Evolutionary conservation across 495 filamentous ascomycete species (phyloP).

Genomic region (Cladorrhinum samala): DNA sequence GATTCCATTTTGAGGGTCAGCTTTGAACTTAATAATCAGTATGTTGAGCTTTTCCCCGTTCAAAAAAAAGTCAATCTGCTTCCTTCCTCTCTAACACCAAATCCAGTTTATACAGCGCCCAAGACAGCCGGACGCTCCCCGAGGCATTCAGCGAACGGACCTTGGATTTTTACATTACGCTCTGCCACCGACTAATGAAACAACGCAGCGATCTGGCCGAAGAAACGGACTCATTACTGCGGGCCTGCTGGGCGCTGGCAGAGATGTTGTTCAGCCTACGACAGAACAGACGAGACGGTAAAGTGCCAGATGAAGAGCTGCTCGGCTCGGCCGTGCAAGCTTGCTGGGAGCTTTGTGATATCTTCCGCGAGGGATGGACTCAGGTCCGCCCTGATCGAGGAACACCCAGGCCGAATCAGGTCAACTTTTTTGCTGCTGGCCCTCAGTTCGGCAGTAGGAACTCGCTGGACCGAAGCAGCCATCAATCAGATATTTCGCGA

Average conservation of each 20-base stretch:
- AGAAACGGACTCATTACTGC: conserved; percentile 75
- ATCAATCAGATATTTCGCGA: conserved; percentile 25
- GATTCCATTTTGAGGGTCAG: conserved; percentile 86
- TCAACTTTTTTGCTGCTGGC: conserved; percentile 61
- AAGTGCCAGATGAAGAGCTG: conserved; percentile 69
- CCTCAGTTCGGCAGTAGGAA: conserved; percentile 16
- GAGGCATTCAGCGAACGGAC: conserved; percentile 86
- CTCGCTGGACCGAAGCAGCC: conserved; percentile 17
- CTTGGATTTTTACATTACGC: conserved; percentile 86
- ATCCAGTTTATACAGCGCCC: conserved; percentile 70
- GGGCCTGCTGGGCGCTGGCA: conserved; percentile 83
- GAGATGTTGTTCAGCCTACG: conserved; percentile 93
- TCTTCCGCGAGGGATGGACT: conserved; percentile 91
- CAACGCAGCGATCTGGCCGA: conserved; percentile 69
- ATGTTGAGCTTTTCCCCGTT: too few species aligned
- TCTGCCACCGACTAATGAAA: conserved; percentile 92
- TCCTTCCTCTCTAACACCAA: conserved; percentile 15
- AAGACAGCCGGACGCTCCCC: conserved; percentile 70
- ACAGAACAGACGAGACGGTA: conserved; percentile 71
- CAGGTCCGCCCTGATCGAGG: conserved; percentile 79
- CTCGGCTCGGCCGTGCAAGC: conserved; percentile 82
- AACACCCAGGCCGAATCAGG: conserved; percentile 77
- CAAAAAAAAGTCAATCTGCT: too few species aligned
- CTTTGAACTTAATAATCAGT: conserved; percentile 92
- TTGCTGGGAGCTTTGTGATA: conserved; percentile 92